Percentiles rank a stretch among this genome's conserved stretches.
Evolutionary conservation across 306 rosid genomes (phyloP).

Genomic region (Sechiopsis laciniata): DNA sequence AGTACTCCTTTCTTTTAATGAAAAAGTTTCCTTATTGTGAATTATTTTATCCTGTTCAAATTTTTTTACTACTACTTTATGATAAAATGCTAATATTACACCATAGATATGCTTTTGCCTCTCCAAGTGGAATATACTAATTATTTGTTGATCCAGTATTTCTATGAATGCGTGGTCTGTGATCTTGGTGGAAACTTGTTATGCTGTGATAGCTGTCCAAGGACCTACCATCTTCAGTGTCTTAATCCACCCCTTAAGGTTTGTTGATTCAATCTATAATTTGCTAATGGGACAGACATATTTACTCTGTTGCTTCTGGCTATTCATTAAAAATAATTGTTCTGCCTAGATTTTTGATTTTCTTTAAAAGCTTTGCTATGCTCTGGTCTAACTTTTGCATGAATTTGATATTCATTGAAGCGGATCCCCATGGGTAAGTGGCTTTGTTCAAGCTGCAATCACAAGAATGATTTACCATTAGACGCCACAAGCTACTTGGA

Average conservation of each 20-base stretch:
- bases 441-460: conserved; percentile 85
- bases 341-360: conserved; percentile 5
- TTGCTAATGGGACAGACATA: neutral
- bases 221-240: conserved; percentile 90
- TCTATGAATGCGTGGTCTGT: conserved; percentile 85
- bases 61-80: neutral
- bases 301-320: conserved; percentile 2
- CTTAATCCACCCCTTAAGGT: conserved; percentile 99
- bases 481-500: conserved; percentile 54
- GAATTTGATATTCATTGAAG: conserved; percentile 38
- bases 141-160: conserved; percentile 54
- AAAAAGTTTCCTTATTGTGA: neutral
- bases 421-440: conserved; percentile 94
- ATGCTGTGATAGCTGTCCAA: conserved; percentile 97
- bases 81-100: conserved; percentile 10
- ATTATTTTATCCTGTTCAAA: neutral
- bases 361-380: neutral
- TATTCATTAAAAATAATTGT: neutral
- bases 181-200: conserved; percentile 95
- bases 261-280: conserved; percentile 27
- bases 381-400: conserved; percentile 14
- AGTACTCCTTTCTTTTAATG: neutral
- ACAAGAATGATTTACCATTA: conserved; percentile 48
- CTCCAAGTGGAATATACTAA: conserved; percentile 12
- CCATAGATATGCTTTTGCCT: conserved; percentile 12